Conservation (phyloP, 164 flowering plant species). For the Macadamia tetraphylla region DNA sequence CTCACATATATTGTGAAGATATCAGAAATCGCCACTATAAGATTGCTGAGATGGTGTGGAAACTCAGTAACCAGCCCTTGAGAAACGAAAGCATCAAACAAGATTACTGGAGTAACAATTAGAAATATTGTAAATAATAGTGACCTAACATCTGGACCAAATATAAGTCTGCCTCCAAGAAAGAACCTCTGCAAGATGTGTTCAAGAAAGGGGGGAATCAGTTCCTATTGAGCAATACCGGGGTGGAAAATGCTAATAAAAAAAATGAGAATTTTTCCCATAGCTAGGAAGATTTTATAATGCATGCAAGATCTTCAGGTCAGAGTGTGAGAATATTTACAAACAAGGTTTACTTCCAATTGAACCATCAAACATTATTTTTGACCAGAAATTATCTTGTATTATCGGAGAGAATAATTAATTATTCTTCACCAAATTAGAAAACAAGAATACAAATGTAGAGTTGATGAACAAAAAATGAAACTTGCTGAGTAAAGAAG, state of each 20-base stretch:
- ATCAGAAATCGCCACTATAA: constrained; percentile 31
- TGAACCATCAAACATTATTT: no score
- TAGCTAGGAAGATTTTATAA: neutral
- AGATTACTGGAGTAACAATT: constrained; percentile 44
- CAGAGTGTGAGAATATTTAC: no score
- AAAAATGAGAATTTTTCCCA: neutral
- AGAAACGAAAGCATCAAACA: constrained; percentile 49
- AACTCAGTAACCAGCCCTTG: constrained; percentile 37
- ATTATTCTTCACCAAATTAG: no score
- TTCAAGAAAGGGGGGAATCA: neutral
- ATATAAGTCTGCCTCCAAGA: constrained; percentile 61
- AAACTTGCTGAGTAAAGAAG: no score
- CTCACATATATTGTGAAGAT: constrained; percentile 51
- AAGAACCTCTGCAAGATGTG: constrained; percentile 55
- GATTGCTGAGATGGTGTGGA: constrained; percentile 29
- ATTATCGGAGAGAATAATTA: neutral
- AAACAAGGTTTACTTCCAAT: no score
- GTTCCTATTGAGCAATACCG: neutral
- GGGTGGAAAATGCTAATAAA: neutral
- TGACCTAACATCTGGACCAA: constrained; percentile 73
- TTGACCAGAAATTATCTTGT: neutral
- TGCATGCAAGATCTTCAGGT: no score
- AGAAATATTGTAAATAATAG: constrained; percentile 44
- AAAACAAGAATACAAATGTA: no score
- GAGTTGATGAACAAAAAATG: no score